These are phyloP conservation scores for Penicillium glabrum DNA, from an alignment of 2,329 filamentous ascomycete species.

Conservation along the genomic window DNA sequence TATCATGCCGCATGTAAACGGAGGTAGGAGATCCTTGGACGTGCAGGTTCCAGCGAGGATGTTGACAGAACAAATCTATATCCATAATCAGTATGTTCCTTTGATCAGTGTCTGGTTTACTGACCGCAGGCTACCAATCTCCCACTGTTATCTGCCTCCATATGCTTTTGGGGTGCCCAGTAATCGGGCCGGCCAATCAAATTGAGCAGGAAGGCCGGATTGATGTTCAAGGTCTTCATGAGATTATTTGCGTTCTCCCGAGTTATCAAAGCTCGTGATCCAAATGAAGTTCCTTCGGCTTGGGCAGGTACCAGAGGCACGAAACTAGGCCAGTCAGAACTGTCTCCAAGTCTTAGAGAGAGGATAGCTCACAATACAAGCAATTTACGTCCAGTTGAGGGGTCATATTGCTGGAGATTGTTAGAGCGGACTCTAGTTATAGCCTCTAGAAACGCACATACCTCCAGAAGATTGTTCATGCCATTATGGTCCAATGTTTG, in stretches of 20 bases:
- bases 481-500: neutral
- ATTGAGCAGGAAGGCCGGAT: conserved; percentile 11
- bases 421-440: neutral
- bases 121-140: conserved; percentile 11
- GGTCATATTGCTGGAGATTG: neutral
- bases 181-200: conserved; percentile 15
- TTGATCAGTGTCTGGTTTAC: neutral
- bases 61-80: conserved; percentile 16
- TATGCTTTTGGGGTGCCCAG: conserved; percentile 15
- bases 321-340: conserved; percentile 7
- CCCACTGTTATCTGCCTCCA: conserved; percentile 8
- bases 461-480: conserved; percentile 1
- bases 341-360: neutral
- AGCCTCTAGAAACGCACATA: neutral
- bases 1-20: conserved; percentile 13
- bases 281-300: conserved; percentile 12
- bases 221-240: conserved; percentile 3
- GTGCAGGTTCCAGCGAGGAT: conserved; percentile 18
- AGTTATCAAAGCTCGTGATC: conserved; percentile 8
- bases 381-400: neutral
- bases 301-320: conserved; percentile 11
- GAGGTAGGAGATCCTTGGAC: conserved; percentile 14
- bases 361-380: conserved; percentile 8
- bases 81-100: neutral
- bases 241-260: conserved; percentile 1